These are phyloP conservation scores for Stylonectria norvegica DNA, from an alignment of 2,329 filamentous ascomycete genomes.

Conservation along the genomic window DNA sequence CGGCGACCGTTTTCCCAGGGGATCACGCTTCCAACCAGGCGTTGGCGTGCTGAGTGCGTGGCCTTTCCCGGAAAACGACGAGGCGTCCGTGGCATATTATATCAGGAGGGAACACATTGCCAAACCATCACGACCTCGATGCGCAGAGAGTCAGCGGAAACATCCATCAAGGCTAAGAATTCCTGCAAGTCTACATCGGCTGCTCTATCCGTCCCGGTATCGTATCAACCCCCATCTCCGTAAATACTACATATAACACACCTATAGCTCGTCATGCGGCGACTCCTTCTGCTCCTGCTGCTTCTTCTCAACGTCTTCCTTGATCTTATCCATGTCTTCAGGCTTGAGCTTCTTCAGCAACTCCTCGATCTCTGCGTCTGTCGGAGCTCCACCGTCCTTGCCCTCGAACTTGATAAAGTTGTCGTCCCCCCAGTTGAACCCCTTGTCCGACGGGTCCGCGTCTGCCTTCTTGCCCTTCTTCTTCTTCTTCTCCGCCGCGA, in stretches of 20 bases:
- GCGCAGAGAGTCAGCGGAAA: too few species aligned
- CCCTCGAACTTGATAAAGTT: slow-evolving; percentile 42
- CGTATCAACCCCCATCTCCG: not conserved
- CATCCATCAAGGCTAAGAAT: too few species aligned
- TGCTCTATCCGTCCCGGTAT: too few species aligned
- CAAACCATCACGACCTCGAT: too few species aligned
- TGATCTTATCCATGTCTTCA: slow-evolving; percentile 13
- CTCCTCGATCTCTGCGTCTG: slow-evolving; percentile 28
- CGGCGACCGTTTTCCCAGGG: too few species aligned
- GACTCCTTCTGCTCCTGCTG: slow-evolving; percentile 21
- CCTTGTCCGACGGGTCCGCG: slow-evolving; percentile 35
- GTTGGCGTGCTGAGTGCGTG: too few species aligned
- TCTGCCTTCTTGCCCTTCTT: slow-evolving; percentile 39
- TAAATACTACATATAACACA: not conserved
- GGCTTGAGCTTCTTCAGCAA: slow-evolving; percentile 24
- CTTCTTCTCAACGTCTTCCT: slow-evolving; percentile 8
- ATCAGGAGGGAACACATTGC: too few species aligned
- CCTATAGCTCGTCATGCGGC: slow-evolving; percentile 37
- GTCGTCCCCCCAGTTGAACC: slow-evolving; percentile 43
- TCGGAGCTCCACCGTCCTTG: slow-evolving; percentile 27
- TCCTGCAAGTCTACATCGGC: too few species aligned
- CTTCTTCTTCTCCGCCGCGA: slow-evolving; percentile 32
- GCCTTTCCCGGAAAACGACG: too few species aligned
- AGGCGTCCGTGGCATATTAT: too few species aligned
- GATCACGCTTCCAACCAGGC: too few species aligned